Evolutionary conservation across 805 yeast genomes (phyloP).

Genomic region (Yamadazyma scolyti): DNA sequence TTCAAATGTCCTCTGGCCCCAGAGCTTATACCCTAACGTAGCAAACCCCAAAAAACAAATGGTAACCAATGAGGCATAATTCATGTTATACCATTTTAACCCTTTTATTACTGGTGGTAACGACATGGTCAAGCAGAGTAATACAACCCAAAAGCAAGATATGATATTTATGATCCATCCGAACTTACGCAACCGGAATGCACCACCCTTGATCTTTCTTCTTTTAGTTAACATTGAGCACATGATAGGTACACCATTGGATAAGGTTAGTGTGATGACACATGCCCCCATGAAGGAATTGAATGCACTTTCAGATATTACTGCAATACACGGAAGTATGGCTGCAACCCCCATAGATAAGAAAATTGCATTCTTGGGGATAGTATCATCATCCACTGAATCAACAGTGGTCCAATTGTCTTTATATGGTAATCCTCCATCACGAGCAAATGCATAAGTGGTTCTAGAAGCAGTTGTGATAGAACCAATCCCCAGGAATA

Average conservation of each 20-base stretch:
- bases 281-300: slow-evolving; percentile 84
- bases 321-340: slow-evolving; percentile 58
- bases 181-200: slow-evolving; percentile 56
- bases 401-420: slow-evolving; percentile 66
- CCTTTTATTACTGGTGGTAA: slow-evolving; percentile 59
- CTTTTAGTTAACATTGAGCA: slow-evolving; percentile 59
- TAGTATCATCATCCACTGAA: slow-evolving; percentile 48
- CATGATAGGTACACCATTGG: slow-evolving; percentile 73
- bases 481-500: slow-evolving; percentile 77
- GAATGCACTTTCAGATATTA: slow-evolving; percentile 70
- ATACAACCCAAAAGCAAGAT: slow-evolving; percentile 56
- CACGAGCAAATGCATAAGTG: slow-evolving; percentile 81
- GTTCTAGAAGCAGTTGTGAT: slow-evolving; percentile 78
- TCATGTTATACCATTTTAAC: slow-evolving; percentile 43
- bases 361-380: slow-evolving; percentile 68
- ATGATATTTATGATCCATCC: slow-evolving; percentile 63
- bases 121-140: slow-evolving; percentile 61
- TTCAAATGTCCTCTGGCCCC: slow-evolving; percentile 62
- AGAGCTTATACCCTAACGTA: slow-evolving; percentile 46
- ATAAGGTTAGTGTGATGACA: slow-evolving; percentile 68
- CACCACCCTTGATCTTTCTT: slow-evolving; percentile 60
- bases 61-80: slow-evolving; percentile 66
- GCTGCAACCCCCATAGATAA: slow-evolving; percentile 62
- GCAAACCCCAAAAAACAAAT: slow-evolving; percentile 45
- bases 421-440: slow-evolving; percentile 70